phyloP scores from a whole-genome alignment of 768 basidiomycete species.

The Suillus cothurnatus region DNA sequence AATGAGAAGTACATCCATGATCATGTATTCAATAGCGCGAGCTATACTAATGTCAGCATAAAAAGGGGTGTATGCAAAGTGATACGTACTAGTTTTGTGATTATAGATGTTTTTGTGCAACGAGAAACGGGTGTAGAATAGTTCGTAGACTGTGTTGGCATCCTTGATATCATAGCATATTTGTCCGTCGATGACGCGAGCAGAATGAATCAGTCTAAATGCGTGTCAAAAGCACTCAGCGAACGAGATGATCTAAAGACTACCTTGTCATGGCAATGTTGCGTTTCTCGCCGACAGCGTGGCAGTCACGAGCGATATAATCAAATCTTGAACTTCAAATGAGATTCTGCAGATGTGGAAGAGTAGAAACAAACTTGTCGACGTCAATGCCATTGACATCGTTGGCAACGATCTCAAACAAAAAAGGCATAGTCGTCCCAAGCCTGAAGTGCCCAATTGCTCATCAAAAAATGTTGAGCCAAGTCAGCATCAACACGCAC shows the following conservation, averaged over 20 bases:
- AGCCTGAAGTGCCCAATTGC: slow-evolving; percentile 13
- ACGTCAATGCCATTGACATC: slow-evolving; percentile 82
- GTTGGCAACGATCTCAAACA: slow-evolving; percentile 88
- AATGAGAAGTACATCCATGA: slow-evolving; percentile 72
- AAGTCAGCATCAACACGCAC: slow-evolving; percentile 39
- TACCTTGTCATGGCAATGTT: slow-evolving; percentile 52
- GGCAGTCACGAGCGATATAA: slow-evolving; percentile 77
- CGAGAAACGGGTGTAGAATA: slow-evolving; percentile 73
- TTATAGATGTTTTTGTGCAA: slow-evolving; percentile 85
- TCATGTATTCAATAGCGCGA: slow-evolving; percentile 81
- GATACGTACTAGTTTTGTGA: slow-evolving; percentile 67
- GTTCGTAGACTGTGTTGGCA: slow-evolving; percentile 71
- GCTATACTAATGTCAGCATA: slow-evolving; percentile 39
- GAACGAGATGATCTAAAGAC: not conserved
- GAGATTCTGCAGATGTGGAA: not conserved
- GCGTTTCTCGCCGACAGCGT: slow-evolving; percentile 67
- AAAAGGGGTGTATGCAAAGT: not conserved
- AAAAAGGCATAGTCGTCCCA: slow-evolving; percentile 61
- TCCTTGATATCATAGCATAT: slow-evolving; percentile 87
- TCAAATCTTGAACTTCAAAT: slow-evolving; percentile 57
- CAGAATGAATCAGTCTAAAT: slow-evolving; percentile 67
- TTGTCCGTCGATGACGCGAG: slow-evolving; percentile 70
- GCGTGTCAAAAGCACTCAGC: not conserved
- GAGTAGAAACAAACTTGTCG: slow-evolving; percentile 59
- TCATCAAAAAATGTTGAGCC: not conserved